Base-by-base conservation (phyloP, 2,329 filamentous ascomycete genomes). In the Coniochaeta sp. region DNA sequence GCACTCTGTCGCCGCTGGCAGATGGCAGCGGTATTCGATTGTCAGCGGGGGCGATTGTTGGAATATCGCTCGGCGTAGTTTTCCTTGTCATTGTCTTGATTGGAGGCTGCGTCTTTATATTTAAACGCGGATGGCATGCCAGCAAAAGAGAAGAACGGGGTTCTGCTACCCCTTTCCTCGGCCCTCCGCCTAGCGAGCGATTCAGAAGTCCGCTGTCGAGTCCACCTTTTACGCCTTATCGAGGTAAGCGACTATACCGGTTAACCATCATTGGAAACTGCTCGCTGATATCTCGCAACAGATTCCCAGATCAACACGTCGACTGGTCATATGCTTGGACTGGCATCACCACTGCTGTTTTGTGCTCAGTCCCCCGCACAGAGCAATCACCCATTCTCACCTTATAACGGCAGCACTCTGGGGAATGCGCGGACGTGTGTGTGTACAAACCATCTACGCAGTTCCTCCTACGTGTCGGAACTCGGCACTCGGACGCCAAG, bases 11-110 rank as follows among this genome's bases (percentile, higher is more conserved):
- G 12, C 32, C 32, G 32, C 12, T 16, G 34, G 9, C 16, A 38
- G 10, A 12, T 6, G 34, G 12, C 12, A 38, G 7, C 34, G 38
- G 17, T 40, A n/a, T 10, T 17, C 16, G 50, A 16, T 55, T 66
- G 28, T 62, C 65, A 4, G 59, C 57, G 4, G 65, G 63, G n/a
- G 63, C 59, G 2, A 64, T 66, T 22, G 62, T 54, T 14, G 66
- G 65, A 17, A 64, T 68, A 57, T 60, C 60, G 12, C 47, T 62
- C 26, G 63, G 62, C 3, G 55, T 30, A 16, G 52, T 61, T 8
- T 12, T 66, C 1, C 24, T 58, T 6, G 50, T 65, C 9, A 7
- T 65, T 10, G 55, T 55, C 3, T 14, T 66, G 22, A 44, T 60
- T 28, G 63, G 57, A 16, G 54, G 54, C n/a, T 34, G 30, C 16